A percentile compares a stretch with the other conserved stretches of the same genome.
Evolutionary conservation across 305 asterid genomes (phyloP).

Genomic region (Ilex paraguariensis): DNA sequence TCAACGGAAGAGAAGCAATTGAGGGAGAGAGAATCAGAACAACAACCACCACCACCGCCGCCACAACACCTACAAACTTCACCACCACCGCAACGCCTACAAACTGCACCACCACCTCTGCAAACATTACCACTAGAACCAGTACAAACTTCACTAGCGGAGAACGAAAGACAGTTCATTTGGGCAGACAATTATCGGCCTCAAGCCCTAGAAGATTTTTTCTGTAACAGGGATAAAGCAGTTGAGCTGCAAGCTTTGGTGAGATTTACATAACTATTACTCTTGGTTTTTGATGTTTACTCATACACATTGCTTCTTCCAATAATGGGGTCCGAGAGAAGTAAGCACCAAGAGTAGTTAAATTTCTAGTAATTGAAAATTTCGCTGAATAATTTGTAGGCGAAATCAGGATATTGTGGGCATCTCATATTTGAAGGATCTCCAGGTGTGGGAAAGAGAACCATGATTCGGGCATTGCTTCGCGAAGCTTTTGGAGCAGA

Average conservation of each 20-base stretch:
- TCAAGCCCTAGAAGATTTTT: slow-evolving; percentile 43
- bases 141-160: slow-evolving; percentile 3
- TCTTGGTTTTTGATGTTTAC: too few species aligned
- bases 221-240: slow-evolving; percentile 60
- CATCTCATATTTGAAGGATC: slow-evolving; percentile 80
- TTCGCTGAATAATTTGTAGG: slow-evolving; percentile 20
- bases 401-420: slow-evolving; percentile 23
- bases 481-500: slow-evolving; percentile 58
- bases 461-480: slow-evolving; percentile 82
- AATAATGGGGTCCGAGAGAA: too few species aligned
- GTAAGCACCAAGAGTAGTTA: too few species aligned
- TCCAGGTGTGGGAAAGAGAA: slow-evolving; percentile 87
- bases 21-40: too few species aligned
- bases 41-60: slow-evolving; percentile 1
- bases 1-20: too few species aligned
- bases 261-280: slow-evolving; percentile 1
- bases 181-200: slow-evolving; percentile 83
- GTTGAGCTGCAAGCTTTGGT: slow-evolving; percentile 40
- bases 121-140: slow-evolving; percentile 17
- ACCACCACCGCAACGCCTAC: not conserved
- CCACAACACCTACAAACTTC: slow-evolving; percentile 14
- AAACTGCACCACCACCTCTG: slow-evolving; percentile 5
- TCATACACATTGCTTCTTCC: too few species aligned
- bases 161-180: slow-evolving; percentile 23
- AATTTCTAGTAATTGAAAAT: too few species aligned